These are phyloP conservation scores for Tothia fuscella DNA, from an alignment of 2,329 filamentous ascomycete species.

Conservation along the genomic window DNA sequence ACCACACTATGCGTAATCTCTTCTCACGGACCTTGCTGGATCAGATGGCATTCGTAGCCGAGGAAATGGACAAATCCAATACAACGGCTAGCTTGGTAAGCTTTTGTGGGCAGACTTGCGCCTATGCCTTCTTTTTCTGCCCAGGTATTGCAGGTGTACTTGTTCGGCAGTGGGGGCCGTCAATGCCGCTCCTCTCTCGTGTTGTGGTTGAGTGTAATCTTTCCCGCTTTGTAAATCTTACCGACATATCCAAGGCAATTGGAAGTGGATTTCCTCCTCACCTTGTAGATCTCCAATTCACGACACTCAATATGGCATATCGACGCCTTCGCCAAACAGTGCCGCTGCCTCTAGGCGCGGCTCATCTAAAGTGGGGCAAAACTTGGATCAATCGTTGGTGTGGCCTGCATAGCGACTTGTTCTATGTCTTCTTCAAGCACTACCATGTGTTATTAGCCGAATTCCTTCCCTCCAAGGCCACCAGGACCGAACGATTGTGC, in stretches of 20 bases:
- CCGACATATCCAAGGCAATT: constrained; percentile 48
- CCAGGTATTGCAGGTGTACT: constrained; percentile 76
- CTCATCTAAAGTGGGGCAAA: constrained; percentile 63
- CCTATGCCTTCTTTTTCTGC: constrained; percentile 88
- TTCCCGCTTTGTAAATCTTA: constrained; percentile 30
- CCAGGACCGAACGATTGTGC: constrained; percentile 45
- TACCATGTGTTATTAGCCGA: constrained; percentile 71
- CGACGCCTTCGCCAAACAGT: constrained; percentile 52
- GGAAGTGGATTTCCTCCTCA: constrained; percentile 57
- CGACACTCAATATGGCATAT: constrained; percentile 47
- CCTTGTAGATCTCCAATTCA: constrained; percentile 49
- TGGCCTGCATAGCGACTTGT: constrained; percentile 75
- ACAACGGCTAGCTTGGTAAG: constrained; percentile 55
- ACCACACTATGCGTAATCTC: constrained; percentile 80
- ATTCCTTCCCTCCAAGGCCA: constrained; percentile 34
- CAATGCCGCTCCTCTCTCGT: constrained; percentile 56
- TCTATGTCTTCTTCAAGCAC: constrained; percentile 86
- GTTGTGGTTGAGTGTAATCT: constrained; percentile 58
- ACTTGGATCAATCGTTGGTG: constrained; percentile 82
- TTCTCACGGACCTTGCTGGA: constrained; percentile 71
- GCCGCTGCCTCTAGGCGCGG: constrained; percentile 54
- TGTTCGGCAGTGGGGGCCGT: constrained; percentile 67
- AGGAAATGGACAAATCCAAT: constrained; percentile 73
- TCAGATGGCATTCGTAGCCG: constrained; percentile 78
- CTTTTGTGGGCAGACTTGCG: constrained; percentile 81